These are phyloP conservation scores for Exidia glandulosa DNA, from an alignment of 768 basidiomycete species.

Conservation along the genomic window DNA sequence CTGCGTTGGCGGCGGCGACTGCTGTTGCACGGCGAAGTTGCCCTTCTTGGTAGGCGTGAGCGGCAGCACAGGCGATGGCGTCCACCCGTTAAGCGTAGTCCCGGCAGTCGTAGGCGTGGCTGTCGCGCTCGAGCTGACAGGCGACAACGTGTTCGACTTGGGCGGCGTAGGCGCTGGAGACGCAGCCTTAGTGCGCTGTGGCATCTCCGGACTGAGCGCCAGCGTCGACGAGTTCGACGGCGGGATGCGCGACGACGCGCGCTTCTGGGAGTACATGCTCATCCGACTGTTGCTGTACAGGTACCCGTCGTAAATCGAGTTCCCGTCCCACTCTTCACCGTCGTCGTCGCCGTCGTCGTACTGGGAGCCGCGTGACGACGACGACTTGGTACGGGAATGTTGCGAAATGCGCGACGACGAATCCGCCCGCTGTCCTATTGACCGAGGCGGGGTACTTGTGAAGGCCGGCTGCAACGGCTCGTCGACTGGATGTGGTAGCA, in stretches of 20 bases:
- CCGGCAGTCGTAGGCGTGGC: background rate
- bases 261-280: slow-evolving; percentile 32
- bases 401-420: too few relatives aligned
- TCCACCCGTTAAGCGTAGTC: background rate
- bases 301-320: slow-evolving; percentile 70
- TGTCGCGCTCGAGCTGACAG: background rate
- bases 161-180: background rate
- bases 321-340: slow-evolving; percentile 48
- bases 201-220: background rate
- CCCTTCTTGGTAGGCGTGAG: background rate
- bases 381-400: too few relatives aligned
- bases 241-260: slow-evolving; percentile 5
- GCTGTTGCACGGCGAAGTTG: background rate
- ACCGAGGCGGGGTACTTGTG: too few relatives aligned
- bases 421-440: too few relatives aligned
- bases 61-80: background rate
- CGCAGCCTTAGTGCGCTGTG: background rate
- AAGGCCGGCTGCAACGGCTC: too few relatives aligned
- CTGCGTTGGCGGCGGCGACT: background rate
- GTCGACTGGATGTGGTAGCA: too few relatives aligned
- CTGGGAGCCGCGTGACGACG: too few relatives aligned
- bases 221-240: background rate
- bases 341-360: slow-evolving; percentile 20
- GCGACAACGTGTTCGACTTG: background rate
- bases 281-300: slow-evolving; percentile 35